Conservation (phyloP, 2,329 filamentous ascomycete species). For the Massarina eburnea region DNA sequence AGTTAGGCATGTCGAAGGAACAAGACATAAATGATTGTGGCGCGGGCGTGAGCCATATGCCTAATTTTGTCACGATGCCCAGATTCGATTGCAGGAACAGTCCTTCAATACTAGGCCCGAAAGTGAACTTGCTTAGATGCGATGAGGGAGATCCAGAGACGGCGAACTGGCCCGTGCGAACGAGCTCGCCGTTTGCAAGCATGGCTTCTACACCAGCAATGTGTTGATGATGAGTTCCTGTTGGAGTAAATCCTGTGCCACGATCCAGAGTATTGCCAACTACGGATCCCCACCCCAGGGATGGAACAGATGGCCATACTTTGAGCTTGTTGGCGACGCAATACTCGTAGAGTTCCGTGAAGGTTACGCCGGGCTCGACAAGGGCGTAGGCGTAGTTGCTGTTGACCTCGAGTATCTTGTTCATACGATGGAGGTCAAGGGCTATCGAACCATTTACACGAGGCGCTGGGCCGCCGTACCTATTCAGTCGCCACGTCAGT, state of each 20-base stretch:
- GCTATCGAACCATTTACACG: conserved; percentile 41
- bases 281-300: conserved; percentile 39
- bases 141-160: conserved; percentile 46
- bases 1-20: conserved; percentile 49
- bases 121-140: conserved; percentile 40
- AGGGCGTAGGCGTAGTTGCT: conserved; percentile 49
- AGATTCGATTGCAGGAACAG: conserved; percentile 57
- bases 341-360: conserved; percentile 36
- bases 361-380: conserved; percentile 42
- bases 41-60: conserved; percentile 35
- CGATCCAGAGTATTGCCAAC: conserved; percentile 45
- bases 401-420: conserved; percentile 49
- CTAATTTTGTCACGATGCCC: conserved; percentile 52
- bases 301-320: conserved; percentile 37
- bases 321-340: conserved; percentile 31
- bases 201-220: conserved; percentile 43
- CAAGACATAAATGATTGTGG: conserved; percentile 52
- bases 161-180: conserved; percentile 44
- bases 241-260: conserved; percentile 46
- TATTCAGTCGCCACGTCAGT: conserved; percentile 3
- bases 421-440: conserved; percentile 44
- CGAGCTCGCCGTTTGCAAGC: conserved; percentile 36
- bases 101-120: conserved; percentile 43
- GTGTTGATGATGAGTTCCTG: conserved; percentile 41
- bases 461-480: conserved; percentile 35